Conservation (phyloP, 345 rosid species). For the Kernera saxatilis region DNA sequence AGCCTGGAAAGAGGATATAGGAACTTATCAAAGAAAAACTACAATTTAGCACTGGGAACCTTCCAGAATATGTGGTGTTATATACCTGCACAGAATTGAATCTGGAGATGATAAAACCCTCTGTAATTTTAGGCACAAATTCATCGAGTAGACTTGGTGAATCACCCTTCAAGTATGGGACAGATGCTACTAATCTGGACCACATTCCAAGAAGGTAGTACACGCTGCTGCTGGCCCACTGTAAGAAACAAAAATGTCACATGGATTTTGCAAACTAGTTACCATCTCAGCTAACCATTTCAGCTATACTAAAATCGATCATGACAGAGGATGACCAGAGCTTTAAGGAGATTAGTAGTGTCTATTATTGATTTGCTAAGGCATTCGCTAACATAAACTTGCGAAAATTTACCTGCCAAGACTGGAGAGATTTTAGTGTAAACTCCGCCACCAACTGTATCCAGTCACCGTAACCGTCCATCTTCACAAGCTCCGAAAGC, state of each 20-base stretch:
- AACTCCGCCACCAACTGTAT: constrained; percentile 94
- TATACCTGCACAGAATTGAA: constrained; percentile 91
- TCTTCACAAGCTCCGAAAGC: constrained; percentile 97
- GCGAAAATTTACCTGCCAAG: constrained; percentile 79
- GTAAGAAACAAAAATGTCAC: constrained; percentile 20
- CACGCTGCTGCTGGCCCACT: constrained; percentile 99
- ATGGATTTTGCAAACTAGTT: not conserved
- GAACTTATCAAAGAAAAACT: not conserved
- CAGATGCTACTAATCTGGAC: constrained; percentile 94
- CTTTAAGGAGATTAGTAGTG: not conserved
- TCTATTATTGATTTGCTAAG: not conserved
- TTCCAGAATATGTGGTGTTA: not conserved
- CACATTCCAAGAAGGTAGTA: constrained; percentile 94
- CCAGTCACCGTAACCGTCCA: constrained; percentile 98
- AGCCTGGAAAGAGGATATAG: constrained; percentile 43
- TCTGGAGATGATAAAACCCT: constrained; percentile 91
- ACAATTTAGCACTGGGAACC: not conserved
- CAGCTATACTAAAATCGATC: not conserved
- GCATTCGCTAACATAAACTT: not conserved
- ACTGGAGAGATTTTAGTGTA: constrained; percentile 87
- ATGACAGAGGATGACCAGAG: not conserved
- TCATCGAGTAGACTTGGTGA: constrained; percentile 96
- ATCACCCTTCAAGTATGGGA: constrained; percentile 93
- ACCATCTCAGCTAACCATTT: constrained; percentile 14
- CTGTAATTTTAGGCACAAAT: constrained; percentile 96